Evolutionary conservation across 306 rosid genomes (phyloP).

Genomic region (Vigna angularis): DNA sequence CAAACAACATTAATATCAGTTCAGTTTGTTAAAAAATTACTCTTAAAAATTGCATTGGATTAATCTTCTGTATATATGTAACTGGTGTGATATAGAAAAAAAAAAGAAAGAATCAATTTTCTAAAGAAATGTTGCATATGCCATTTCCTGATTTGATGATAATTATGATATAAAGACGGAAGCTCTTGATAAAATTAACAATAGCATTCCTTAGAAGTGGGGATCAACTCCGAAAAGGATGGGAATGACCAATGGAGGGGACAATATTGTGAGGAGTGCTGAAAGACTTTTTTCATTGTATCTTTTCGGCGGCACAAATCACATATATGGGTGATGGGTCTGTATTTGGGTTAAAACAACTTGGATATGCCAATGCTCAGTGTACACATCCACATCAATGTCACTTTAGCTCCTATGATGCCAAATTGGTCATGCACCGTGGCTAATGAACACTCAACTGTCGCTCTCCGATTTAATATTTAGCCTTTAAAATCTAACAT

Average conservation of each 20-base stretch:
- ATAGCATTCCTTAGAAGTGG: not conserved
- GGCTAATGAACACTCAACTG: not conserved
- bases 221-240: not conserved
- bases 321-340: not conserved
- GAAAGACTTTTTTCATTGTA: not conserved
- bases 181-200: not conserved
- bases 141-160: not conserved
- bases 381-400: not conserved
- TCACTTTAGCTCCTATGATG: not conserved
- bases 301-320: slow-evolving; percentile 2
- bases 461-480: not conserved
- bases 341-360: not conserved
- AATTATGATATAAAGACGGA: not conserved
- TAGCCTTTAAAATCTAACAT: not conserved
- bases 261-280: slow-evolving; percentile 4
- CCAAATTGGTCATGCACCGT: not conserved
- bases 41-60: not conserved
- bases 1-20: not conserved
- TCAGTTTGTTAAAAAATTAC: not conserved
- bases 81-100: not conserved
- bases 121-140: not conserved
- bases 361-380: not conserved
- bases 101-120: not conserved
- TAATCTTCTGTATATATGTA: not conserved
- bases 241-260: not conserved